Evolutionary conservation across 2,329 filamentous ascomycete genomes (phyloP), one percentile per base, ranked within the genome.

Genomic region (Trichoderma oligosporum): DNA sequence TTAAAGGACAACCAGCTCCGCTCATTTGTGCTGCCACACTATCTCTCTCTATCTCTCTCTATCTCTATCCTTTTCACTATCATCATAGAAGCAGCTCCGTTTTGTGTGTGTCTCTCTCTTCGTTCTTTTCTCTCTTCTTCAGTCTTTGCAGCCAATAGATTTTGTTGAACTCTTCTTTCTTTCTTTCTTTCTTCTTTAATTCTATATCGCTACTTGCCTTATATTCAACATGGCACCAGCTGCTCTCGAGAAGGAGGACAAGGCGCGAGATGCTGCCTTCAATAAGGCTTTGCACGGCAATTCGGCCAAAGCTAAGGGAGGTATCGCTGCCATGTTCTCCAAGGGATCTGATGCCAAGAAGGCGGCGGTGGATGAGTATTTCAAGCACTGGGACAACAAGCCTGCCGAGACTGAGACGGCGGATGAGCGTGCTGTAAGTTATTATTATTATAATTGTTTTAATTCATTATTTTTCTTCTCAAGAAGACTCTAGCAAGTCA

Each of bases 321-420:
- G 90, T 64, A 82, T 97, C 66, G 78, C 83, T 65, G 89, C 93
- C 67, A 92, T 97, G 85, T 79, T 96, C 68, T 80, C 81, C 71
- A 99, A 99, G 79, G 87, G 94, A 73, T 69, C 78, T 27, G 58
- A 57, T 11, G 90, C 91, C 7, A 89, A 95, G 70, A 84, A 91
- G 71, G 86, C 87, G 55, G 91, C 91, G 47, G 83, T 92, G 27
- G 89, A 95, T 69, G 90, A 95, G 73, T 96, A 96, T 77, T 96
- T 96, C 80, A 95, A 95, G 82, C 91, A 96, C 73, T 96, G 89
- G 89, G 91, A 96, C 74, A 88, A 93, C 78, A 91, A 95, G 77
- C 75, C 78, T 44, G 88, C 78, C 42, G 85, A 81, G 62, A 82
- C 86, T 45, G 94, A 99, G 18, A 60, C 58, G 3, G 35, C 33